Evolutionary conservation across 2,329 filamentous ascomycete genomes (phyloP).

Genomic region (Arthrocladium fulminans): DNA sequence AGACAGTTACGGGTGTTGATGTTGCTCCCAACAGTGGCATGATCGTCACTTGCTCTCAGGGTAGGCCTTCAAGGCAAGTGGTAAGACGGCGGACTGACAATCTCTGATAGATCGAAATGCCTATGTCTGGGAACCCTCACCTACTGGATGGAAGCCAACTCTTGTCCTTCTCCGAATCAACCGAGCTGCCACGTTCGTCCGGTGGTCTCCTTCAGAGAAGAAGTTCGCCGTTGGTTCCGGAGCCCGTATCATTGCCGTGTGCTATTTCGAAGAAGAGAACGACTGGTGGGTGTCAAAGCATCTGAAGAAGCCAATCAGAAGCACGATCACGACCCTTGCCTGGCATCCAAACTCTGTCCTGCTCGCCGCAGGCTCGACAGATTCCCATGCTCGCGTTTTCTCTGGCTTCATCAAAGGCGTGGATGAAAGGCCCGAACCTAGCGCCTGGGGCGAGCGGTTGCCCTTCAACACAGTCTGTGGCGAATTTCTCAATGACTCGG

Average conservation of each 20-base stretch:
- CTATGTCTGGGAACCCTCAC: constrained; percentile 94
- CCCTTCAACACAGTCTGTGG: constrained; percentile 98
- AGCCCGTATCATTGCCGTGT: constrained; percentile 88
- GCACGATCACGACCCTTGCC: constrained; percentile 85
- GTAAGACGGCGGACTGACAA: not conserved
- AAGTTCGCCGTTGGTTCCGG: constrained; percentile 98
- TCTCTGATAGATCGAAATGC: constrained; percentile 72
- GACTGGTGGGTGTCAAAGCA: constrained; percentile 99
- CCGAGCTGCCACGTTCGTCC: constrained; percentile 88
- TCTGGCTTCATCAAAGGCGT: constrained; percentile 94
- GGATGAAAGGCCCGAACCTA: constrained; percentile 74
- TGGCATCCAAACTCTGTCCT: constrained; percentile 98
- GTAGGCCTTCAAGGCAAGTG: constrained; percentile 38
- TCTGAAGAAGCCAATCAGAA: constrained; percentile 96
- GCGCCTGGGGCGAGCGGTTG: constrained; percentile 86
- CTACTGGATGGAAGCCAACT: constrained; percentile 88
- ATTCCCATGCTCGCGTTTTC: constrained; percentile 90
- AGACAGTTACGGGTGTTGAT: constrained; percentile 91
- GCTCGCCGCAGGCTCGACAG: constrained; percentile 88
- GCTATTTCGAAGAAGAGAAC: constrained; percentile 98
- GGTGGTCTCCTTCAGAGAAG: constrained; percentile 92
- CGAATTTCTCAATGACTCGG: constrained; percentile 90
- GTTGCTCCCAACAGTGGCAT: constrained; percentile 84
- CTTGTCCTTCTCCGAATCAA: constrained; percentile 95
- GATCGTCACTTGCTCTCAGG: constrained; percentile 96